A percentile compares a stretch with the other conserved stretches of the same genome.
phyloP scores from a whole-genome alignment of 306 rosid genomes.

The Cucurbita pepo region DNA sequence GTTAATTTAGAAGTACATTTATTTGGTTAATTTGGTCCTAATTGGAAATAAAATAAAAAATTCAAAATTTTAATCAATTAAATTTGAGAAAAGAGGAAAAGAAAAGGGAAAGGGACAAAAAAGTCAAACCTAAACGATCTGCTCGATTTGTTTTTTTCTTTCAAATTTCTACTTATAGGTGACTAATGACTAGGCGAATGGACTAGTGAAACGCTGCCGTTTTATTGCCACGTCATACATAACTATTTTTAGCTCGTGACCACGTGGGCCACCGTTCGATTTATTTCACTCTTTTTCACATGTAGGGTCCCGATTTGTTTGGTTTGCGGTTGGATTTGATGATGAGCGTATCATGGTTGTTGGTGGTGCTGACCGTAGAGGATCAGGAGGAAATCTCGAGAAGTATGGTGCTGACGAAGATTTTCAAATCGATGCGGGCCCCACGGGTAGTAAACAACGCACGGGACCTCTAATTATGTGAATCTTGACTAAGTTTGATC shows the following conservation, averaged over 20 bases:
- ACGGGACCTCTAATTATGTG: neutral
- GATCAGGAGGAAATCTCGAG: conserved; percentile 3
- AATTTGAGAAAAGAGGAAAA: too few relatives aligned
- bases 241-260: neutral
- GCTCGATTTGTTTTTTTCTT: neutral
- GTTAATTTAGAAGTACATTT: too few relatives aligned
- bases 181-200: neutral
- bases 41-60: too few relatives aligned
- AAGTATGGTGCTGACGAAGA: neutral
- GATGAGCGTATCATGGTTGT: neutral
- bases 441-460: neutral
- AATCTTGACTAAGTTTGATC: neutral
- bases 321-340: neutral
- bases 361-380: neutral
- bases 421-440: neutral
- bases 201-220: neutral
- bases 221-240: neutral
- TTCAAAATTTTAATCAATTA: too few relatives aligned
- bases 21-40: too few relatives aligned
- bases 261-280: neutral
- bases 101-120: neutral
- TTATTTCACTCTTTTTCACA: neutral
- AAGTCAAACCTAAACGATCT: neutral
- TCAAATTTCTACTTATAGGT: neutral
- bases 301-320: neutral